These are phyloP conservation scores for Durio zibethinus DNA, from an alignment of 345 rosid genomes.

Conservation along the genomic window DNA sequence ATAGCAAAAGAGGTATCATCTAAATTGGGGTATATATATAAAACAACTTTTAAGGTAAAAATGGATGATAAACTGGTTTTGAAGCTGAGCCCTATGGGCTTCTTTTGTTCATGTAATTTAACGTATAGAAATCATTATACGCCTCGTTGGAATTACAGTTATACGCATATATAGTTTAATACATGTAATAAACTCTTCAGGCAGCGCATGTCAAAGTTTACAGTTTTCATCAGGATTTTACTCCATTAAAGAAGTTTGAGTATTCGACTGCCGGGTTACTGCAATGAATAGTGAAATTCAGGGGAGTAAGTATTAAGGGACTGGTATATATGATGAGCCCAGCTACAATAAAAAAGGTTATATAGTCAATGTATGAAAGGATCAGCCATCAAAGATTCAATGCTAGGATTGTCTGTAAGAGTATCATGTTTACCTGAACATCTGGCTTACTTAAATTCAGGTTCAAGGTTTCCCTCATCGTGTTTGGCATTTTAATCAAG, in stretches of 20 bases:
- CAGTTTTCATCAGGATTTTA: neutral
- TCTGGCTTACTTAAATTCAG: neutral
- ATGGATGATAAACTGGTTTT: neutral
- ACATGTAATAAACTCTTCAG: neutral
- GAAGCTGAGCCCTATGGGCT: neutral
- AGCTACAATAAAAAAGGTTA: neutral
- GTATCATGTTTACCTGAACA: neutral
- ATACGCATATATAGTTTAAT: neutral
- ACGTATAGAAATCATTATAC: constrained; percentile 1
- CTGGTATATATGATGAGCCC: neutral
- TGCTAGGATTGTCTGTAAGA: neutral
- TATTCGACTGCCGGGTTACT: neutral
- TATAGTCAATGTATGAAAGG: neutral
- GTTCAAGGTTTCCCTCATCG: neutral
- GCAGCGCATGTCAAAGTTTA: neutral
- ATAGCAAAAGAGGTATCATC: neutral
- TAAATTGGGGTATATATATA: neutral
- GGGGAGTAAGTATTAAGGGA: neutral
- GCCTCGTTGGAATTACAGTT: neutral
- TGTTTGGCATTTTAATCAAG: neutral
- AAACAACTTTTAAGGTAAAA: constrained; percentile 2
- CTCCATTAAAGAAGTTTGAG: neutral
- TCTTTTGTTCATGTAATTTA: neutral
- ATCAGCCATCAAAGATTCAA: neutral
- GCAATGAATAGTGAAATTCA: neutral